phyloP scores from a whole-genome alignment of 768 basidiomycete species.

The Chalciporus piperatus region DNA sequence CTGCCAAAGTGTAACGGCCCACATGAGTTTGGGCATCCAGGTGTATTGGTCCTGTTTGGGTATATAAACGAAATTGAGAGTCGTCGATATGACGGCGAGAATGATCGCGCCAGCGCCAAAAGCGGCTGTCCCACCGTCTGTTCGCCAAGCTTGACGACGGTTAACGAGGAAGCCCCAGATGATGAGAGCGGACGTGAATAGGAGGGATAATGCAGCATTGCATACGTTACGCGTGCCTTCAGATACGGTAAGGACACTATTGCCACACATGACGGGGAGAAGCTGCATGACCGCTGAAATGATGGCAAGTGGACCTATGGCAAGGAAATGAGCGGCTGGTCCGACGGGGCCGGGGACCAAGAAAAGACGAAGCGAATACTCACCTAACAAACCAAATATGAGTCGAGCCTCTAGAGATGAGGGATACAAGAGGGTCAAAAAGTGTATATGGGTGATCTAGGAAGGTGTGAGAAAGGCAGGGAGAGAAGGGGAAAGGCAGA shows the following conservation, averaged over 20 bases:
- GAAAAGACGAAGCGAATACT: constrained; percentile 13
- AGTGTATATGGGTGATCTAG: constrained; percentile 96
- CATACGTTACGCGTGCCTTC: constrained; percentile 87
- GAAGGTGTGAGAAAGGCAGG: neutral
- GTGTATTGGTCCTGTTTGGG: constrained; percentile 76
- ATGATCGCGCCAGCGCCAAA: constrained; percentile 84
- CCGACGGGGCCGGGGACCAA: neutral
- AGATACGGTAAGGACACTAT: constrained; percentile 49
- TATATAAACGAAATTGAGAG: constrained; percentile 86
- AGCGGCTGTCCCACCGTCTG: constrained; percentile 92
- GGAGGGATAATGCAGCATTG: constrained; percentile 93
- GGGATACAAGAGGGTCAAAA: constrained; percentile 92
- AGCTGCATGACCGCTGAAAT: constrained; percentile 83
- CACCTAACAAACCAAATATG: constrained; percentile 81
- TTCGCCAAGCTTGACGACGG: constrained; percentile 89
- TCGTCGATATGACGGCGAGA: constrained; percentile 81
- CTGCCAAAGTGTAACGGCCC: constrained; percentile 95
- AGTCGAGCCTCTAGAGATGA: constrained; percentile 84
- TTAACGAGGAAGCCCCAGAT: constrained; percentile 95
- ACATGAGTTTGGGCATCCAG: constrained; percentile 91
- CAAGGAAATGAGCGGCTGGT: no score
- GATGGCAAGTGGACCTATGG: constrained; percentile 76
- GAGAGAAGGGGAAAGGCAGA: constrained; percentile 31
- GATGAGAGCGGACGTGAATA: constrained; percentile 86
- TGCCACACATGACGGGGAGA: constrained; percentile 51